phyloP scores from a whole-genome alignment of 352 stramenopile species.

The Globisporangium spiculum region DNA sequence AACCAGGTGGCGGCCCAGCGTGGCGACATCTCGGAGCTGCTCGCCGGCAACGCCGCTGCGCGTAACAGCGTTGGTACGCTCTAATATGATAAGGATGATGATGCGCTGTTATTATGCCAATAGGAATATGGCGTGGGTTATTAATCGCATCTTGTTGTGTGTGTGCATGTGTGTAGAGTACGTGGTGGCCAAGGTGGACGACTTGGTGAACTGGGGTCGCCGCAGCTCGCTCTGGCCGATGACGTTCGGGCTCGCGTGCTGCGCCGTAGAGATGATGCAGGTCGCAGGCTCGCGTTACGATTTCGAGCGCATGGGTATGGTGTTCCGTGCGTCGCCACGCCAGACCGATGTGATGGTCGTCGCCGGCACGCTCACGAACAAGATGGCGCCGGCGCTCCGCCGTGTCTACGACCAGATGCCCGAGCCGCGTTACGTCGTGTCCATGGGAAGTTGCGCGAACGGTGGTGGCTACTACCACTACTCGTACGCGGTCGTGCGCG shows the following conservation, averaged over 20 bases:
- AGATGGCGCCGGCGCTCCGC: constrained; percentile 98
- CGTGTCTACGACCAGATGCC: constrained; percentile 99
- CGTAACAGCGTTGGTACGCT: constrained; percentile 77
- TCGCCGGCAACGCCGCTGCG: constrained; percentile 61
- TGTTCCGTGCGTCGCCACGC: constrained; percentile 94
- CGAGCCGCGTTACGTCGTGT: constrained; percentile 97
- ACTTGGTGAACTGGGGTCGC: constrained; percentile 99
- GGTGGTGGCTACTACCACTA: constrained; percentile 92
- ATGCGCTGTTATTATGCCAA: background rate
- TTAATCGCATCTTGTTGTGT: background rate
- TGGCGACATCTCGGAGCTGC: constrained; percentile 69
- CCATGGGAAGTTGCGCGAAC: constrained; percentile 99
- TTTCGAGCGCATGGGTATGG: constrained; percentile 98
- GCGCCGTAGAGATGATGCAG: constrained; percentile 99
- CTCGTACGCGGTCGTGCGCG: constrained; percentile 95
- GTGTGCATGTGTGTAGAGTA: constrained; percentile 83
- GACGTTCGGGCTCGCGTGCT: constrained; percentile 99
- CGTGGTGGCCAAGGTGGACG: constrained; percentile 96
- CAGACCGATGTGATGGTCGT: constrained; percentile 99
- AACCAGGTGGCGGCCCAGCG: constrained; percentile 36
- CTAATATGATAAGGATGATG: background rate
- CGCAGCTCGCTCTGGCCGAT: constrained; percentile 98
- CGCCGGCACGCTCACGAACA: constrained; percentile 98
- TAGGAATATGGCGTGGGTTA: background rate
- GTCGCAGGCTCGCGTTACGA: constrained; percentile 90